Evolutionary conservation across 768 basidiomycete genomes (phyloP).

Genomic region (Hericium erinaceus): DNA sequence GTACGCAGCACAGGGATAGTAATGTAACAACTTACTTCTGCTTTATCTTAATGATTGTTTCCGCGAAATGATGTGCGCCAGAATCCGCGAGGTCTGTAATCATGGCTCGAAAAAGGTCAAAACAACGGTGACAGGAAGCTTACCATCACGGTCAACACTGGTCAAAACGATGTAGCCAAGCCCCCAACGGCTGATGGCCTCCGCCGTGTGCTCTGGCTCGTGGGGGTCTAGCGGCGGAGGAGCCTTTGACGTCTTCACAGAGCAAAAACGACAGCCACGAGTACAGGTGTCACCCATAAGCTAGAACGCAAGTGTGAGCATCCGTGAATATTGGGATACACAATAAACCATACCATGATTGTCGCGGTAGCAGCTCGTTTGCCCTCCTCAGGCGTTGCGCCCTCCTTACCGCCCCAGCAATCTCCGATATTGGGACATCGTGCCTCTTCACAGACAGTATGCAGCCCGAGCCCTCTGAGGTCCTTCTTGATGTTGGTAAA

Average conservation of each 20-base stretch:
- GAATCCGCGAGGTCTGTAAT: slow-evolving; percentile 82
- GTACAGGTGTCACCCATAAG: slow-evolving; percentile 99
- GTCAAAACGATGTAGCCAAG: slow-evolving; percentile 97
- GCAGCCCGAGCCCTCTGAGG: slow-evolving; percentile 79
- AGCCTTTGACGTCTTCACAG: slow-evolving; percentile 84
- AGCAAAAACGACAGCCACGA: slow-evolving; percentile 94
- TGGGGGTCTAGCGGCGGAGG: slow-evolving; percentile 92
- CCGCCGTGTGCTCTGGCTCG: slow-evolving; percentile 96
- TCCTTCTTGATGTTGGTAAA: slow-evolving; percentile 94
- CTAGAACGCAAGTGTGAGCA: slow-evolving; percentile 29
- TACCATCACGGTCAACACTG: slow-evolving; percentile 94
- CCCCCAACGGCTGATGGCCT: slow-evolving; percentile 97
- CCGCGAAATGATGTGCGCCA: slow-evolving; percentile 89
- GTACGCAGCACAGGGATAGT: neutral
- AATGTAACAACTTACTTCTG: slow-evolving; percentile 54
- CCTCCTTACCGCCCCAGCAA: slow-evolving; percentile 89
- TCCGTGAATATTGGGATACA: neutral
- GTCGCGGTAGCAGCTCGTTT: slow-evolving; percentile 89
- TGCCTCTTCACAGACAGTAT: slow-evolving; percentile 98
- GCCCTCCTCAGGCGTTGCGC: slow-evolving; percentile 55
- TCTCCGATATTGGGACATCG: slow-evolving; percentile 99
- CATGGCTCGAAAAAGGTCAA: neutral
- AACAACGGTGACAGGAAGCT: slow-evolving; percentile 15
- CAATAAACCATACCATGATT: slow-evolving; percentile 71
- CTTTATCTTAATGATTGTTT: slow-evolving; percentile 92